Base-by-base conservation (phyloP, 495 filamentous ascomycete genomes). In the Trichoderma orchidacearum region DNA sequence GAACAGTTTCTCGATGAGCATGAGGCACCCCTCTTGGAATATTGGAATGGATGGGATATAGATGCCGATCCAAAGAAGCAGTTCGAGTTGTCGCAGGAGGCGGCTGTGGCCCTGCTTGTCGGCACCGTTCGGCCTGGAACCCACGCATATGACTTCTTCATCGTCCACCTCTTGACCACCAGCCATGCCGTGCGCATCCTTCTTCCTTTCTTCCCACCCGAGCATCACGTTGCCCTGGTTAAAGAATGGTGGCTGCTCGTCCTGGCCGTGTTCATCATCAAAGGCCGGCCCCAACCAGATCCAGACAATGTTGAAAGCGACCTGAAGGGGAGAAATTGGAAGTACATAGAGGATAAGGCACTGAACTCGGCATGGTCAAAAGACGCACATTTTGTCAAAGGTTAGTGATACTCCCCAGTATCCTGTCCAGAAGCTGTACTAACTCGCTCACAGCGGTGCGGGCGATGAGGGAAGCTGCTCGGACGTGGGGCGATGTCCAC, bases 231-330 rank as follows among this genome's bases (percentile, higher is more conserved):
- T 34, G 72, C 72, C 17, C 70, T 97, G 17, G 78, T 95, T 7
- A 76, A 82, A 17, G 85, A 92, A 64, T 95, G 94, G 87, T 96
- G 89, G 90, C 70, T 97, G 3, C 75, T 94, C 36, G 83, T 85
- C 0, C 63, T 96, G 29, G 75, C 84, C 0, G 80, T 90, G 2
- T 97, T 94, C 59, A 81, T 93, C 29, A 72, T 81, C 0, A 85
- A 88, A 66, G 62, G 87, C 15, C 75, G 91, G 13, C 90, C 89
- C 2, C 72, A 78, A 53, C 80, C 95, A 29, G 71, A 84, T 21
- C 72, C 84, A 13, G 82, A 85, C 55, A 66, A 76, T 13, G 80
- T 95, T 51, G 72, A 80, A 1, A 80, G 77, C 51, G 80, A 89
- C 34, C 58, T 84, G 6, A 69, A 77, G 23, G 81, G 79, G 0